These are phyloP conservation scores for Blastobotrys persicus DNA, from an alignment of 1,139 yeast species.

Conservation along the genomic window DNA sequence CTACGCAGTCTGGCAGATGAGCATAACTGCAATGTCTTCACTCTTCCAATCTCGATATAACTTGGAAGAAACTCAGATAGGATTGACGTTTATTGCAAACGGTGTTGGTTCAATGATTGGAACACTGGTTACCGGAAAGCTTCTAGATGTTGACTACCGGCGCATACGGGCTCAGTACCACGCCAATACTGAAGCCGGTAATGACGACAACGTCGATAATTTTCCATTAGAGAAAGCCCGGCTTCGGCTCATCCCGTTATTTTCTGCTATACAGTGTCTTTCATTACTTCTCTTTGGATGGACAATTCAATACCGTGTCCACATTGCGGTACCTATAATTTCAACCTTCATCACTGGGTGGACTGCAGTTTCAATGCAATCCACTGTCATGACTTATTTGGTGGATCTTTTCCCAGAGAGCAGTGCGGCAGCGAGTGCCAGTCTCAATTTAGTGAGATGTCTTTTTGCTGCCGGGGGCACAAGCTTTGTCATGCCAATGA, in stretches of 20 bases:
- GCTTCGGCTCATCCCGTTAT: conserved; percentile 35
- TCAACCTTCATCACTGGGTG: conserved; percentile 49
- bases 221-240: conserved; percentile 51
- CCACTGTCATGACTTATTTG: conserved; percentile 48
- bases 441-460: conserved; percentile 58
- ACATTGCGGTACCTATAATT: conserved; percentile 53
- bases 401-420: conserved; percentile 57
- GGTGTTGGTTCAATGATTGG: conserved; percentile 38
- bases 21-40: conserved; percentile 14
- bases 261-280: conserved; percentile 32
- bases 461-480: conserved; percentile 55
- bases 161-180: conserved; percentile 7
- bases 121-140: conserved; percentile 30
- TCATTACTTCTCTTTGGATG: conserved; percentile 60
- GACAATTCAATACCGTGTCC: conserved; percentile 50
- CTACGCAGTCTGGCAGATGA: conserved; percentile 15
- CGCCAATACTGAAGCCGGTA: conserved; percentile 50
- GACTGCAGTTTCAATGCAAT: conserved; percentile 46
- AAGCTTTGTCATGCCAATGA: conserved; percentile 57
- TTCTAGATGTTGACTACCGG: conserved; percentile 32
- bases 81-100: conserved; percentile 48
- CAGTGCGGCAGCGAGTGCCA: conserved; percentile 57
- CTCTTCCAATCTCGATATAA: conserved; percentile 11
- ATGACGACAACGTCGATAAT: conserved; percentile 28
- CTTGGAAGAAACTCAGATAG: conserved; percentile 45